A percentile compares a stretch with the other conserved stretches of the same genome.
These are phyloP conservation scores for Miscanthus lutarioriparius DNA, from an alignment of 176 grass and related monocot species.

Conservation along the genomic window DNA sequence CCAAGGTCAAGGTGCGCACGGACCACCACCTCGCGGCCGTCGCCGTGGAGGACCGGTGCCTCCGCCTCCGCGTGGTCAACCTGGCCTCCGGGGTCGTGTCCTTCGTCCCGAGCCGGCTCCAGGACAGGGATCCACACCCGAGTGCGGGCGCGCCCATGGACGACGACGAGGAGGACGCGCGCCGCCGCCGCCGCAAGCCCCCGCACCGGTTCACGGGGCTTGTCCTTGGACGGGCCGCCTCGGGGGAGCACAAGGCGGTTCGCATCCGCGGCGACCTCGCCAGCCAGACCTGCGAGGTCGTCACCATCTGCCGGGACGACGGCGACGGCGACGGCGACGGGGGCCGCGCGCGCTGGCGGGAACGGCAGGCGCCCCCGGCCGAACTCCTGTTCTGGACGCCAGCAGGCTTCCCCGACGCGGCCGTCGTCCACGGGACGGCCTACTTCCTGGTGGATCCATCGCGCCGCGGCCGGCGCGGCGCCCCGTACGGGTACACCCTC, in stretches of 20 bases:
- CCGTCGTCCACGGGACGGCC: neutral
- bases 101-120: neutral
- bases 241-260: neutral
- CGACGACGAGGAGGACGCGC: too few relatives aligned
- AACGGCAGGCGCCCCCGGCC: neutral
- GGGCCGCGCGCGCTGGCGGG: neutral
- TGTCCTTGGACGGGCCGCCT: neutral
- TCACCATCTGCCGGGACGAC: neutral
- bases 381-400: neutral
- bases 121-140: neutral
- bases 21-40: neutral
- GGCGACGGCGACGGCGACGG: neutral
- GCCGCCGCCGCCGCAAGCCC: neutral
- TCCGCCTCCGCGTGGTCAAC: neutral
- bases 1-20: neutral
- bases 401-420: neutral
- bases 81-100: neutral
- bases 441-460: neutral
- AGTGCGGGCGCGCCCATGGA: neutral
- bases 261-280: neutral
- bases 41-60: neutral
- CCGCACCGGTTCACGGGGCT: neutral
- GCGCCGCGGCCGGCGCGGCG: too few relatives aligned
- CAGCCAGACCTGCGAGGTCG: neutral
- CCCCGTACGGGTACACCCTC: too few relatives aligned